Percentiles rank a stretch among this genome's conserved stretches.
Conservation (phyloP, 1,139 yeast species). For the Torulaspora globosa region DNA sequence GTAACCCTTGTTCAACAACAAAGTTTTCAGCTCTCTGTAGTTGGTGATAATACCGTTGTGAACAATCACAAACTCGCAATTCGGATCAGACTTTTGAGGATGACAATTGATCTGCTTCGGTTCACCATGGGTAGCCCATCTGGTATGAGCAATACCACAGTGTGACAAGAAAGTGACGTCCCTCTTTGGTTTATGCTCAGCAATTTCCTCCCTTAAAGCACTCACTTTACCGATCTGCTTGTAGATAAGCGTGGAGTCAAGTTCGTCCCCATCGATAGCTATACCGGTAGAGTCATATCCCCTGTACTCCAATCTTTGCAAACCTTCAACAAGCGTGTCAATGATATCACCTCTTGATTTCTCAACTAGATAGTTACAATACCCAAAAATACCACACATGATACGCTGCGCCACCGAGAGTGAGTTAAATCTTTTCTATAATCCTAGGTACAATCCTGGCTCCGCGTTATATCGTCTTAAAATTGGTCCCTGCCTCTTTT, state of each 20-base stretch:
- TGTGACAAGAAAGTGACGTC: slow-evolving; percentile 71
- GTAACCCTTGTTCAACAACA: slow-evolving; percentile 75
- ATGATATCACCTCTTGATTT: slow-evolving; percentile 89
- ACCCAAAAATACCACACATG: slow-evolving; percentile 94
- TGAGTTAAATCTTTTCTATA: background rate
- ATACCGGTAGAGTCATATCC: slow-evolving; percentile 98
- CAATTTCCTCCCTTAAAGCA: slow-evolving; percentile 68
- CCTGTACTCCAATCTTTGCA: slow-evolving; percentile 91
- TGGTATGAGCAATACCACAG: slow-evolving; percentile 96
- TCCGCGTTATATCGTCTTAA: background rate
- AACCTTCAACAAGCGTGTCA: slow-evolving; percentile 84
- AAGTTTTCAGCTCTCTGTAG: slow-evolving; percentile 81
- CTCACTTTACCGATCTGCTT: slow-evolving; percentile 91
- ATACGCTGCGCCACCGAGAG: background rate
- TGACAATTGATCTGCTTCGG: slow-evolving; percentile 86
- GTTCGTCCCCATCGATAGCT: slow-evolving; percentile 84
- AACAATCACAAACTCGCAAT: slow-evolving; percentile 83
- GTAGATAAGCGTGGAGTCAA: slow-evolving; percentile 61
- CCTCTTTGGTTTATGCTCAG: slow-evolving; percentile 51
- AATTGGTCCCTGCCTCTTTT: background rate
- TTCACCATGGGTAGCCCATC: slow-evolving; percentile 99
- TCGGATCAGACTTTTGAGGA: slow-evolving; percentile 86
- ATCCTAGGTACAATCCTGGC: no score
- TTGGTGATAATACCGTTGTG: slow-evolving; percentile 99
- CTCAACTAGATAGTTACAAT: slow-evolving; percentile 91